phyloP scores from a whole-genome alignment of 108 stramenopile genomes.

The Pseudonitzschia multiseries region DNA sequence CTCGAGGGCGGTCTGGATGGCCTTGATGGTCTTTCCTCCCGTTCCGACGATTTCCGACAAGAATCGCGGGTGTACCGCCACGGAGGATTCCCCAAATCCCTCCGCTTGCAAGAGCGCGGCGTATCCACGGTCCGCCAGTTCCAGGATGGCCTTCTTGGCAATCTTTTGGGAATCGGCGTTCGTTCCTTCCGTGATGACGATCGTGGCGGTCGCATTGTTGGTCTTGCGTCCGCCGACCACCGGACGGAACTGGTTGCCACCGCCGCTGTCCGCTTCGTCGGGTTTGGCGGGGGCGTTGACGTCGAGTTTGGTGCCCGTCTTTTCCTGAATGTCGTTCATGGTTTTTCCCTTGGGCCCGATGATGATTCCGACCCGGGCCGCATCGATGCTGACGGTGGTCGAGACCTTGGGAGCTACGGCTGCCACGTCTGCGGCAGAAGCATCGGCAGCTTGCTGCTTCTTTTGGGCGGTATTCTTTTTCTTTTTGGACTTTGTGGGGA shows the following conservation, averaged over 20 bases:
- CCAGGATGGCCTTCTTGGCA: slow-evolving; percentile 21
- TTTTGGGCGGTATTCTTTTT: slow-evolving; percentile 12
- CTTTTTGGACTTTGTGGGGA: slow-evolving; percentile 16
- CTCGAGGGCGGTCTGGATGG: slow-evolving; percentile 11
- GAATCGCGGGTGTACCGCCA: slow-evolving; percentile 19
- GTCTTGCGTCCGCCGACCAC: background rate
- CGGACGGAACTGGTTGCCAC: slow-evolving; percentile 1
- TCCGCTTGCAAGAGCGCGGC: slow-evolving; percentile 15
- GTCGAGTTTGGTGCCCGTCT: slow-evolving; percentile 17
- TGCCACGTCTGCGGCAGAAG: background rate
- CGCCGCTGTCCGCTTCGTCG: background rate
- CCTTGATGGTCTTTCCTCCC: slow-evolving; percentile 19
- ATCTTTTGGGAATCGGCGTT: background rate
- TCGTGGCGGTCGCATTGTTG: background rate
- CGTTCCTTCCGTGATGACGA: slow-evolving; percentile 13
- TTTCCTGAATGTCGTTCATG: slow-evolving; percentile 13
- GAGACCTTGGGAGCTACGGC: background rate
- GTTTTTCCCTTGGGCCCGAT: slow-evolving; percentile 30
- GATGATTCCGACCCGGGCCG: slow-evolving; percentile 20
- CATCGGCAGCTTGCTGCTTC: background rate
- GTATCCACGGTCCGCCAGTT: slow-evolving; percentile 20
- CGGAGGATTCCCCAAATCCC: slow-evolving; percentile 14
- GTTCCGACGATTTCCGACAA: slow-evolving; percentile 22
- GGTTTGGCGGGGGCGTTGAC: slow-evolving; percentile 6
- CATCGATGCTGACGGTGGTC: slow-evolving; percentile 13